A percentile compares a stretch with the other conserved stretches of the same genome.
Evolutionary conservation across 2,329 filamentous ascomycete genomes (phyloP).

Genomic region (Colletotrichum brevisporum): DNA sequence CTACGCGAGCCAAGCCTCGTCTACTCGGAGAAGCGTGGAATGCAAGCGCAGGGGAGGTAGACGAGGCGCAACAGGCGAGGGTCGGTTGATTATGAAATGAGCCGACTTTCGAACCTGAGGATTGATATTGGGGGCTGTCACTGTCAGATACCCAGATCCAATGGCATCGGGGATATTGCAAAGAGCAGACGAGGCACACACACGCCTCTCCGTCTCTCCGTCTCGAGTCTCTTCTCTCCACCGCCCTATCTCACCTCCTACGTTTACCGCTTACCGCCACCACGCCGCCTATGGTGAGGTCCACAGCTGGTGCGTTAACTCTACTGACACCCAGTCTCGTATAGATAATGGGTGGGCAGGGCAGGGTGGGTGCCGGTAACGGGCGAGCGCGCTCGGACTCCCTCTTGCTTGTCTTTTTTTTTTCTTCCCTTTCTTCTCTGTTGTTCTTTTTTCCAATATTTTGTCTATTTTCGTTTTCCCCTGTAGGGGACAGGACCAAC

Average conservation of each 20-base stretch:
- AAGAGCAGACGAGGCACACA: background rate
- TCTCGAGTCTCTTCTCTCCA: background rate
- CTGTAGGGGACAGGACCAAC: background rate
- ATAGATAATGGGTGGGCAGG: slow-evolving; percentile 15
- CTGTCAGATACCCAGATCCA: background rate
- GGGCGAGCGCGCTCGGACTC: slow-evolving; percentile 13
- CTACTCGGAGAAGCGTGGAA: background rate
- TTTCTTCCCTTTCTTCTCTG: slow-evolving; percentile 1
- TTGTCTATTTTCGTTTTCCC: background rate
- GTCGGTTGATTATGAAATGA: slow-evolving; percentile 6
- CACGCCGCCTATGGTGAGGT: background rate
- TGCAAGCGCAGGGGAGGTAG: background rate
- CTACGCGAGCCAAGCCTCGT: background rate
- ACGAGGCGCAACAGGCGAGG: background rate
- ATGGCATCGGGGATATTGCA: background rate
- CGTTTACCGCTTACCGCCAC: background rate
- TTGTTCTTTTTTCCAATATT: slow-evolving; percentile 2
- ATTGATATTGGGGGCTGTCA: too few species aligned
- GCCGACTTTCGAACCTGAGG: background rate
- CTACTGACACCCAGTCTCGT: slow-evolving; percentile 27
- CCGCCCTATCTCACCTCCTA: slow-evolving; percentile 5
- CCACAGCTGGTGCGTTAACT: slow-evolving; percentile 19
- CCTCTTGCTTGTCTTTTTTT: background rate
- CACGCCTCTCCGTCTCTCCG: background rate
- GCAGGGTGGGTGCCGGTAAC: slow-evolving; percentile 22